A percentile compares a stretch with the other conserved stretches of the same genome.
phyloP scores from a whole-genome alignment of 345 rosid species.

The Anastatica hierochuntica region DNA sequence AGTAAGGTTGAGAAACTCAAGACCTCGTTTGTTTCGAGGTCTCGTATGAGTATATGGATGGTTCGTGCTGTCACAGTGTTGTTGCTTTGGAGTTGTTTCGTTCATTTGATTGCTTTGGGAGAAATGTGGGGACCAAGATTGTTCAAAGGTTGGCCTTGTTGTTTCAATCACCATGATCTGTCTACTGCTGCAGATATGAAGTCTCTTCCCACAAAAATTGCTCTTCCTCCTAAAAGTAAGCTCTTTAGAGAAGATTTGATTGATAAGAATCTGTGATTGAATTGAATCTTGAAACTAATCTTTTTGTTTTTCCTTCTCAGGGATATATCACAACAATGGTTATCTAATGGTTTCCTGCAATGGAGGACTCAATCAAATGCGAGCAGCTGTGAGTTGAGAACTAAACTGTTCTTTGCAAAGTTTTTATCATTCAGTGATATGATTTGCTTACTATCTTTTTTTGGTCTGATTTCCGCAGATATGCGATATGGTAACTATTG shows the following conservation, averaged over 20 bases:
- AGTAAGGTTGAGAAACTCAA: conserved; percentile 47
- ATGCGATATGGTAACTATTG: conserved; percentile 93
- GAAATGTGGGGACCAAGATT: conserved; percentile 84
- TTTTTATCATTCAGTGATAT: neutral
- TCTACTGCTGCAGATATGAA: conserved; percentile 29
- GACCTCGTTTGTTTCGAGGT: conserved; percentile 46
- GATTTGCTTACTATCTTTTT: conserved; percentile 15
- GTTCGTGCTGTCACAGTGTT: conserved; percentile 49
- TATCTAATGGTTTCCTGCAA: conserved; percentile 92
- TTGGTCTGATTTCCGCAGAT: conserved; percentile 41
- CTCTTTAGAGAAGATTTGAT: neutral
- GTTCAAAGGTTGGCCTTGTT: conserved; percentile 81
- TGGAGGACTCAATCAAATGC: conserved; percentile 99
- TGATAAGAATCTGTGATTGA: neutral
- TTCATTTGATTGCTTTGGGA: conserved; percentile 65
- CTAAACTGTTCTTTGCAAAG: neutral
- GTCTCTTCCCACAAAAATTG: conserved; percentile 41
- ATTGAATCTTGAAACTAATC: neutral
- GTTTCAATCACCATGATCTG: conserved; percentile 43
- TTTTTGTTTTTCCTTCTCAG: conserved; percentile 25
- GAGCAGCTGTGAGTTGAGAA: conserved; percentile 74
- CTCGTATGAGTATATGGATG: conserved; percentile 69
- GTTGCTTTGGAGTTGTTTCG: conserved; percentile 67
- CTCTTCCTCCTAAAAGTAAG: conserved; percentile 83
- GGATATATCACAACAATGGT: conserved; percentile 77